These are phyloP conservation scores for Aspergillus mulundensis DNA, from an alignment of 495 filamentous ascomycete genomes.

Conservation along the genomic window DNA sequence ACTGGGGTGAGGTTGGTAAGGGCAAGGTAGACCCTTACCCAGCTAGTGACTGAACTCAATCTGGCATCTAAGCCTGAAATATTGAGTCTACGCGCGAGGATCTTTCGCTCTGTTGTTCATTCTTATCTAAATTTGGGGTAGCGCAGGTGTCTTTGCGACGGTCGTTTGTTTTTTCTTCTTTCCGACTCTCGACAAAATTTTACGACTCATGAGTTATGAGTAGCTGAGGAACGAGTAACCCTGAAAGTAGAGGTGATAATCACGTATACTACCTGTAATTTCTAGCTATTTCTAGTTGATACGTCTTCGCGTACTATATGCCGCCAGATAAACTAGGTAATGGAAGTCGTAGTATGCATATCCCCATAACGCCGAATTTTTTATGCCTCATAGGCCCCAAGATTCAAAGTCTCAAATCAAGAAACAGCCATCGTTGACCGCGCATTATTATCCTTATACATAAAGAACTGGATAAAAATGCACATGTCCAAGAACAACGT, in stretches of 20 bases:
- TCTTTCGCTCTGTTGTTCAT: no score
- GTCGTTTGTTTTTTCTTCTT: background rate
- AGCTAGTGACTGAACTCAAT: conserved; percentile 34
- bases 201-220: background rate
- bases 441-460: conserved; percentile 55
- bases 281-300: background rate
- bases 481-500: conserved; percentile 76
- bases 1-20: conserved; percentile 80
- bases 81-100: no score
- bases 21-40: conserved; percentile 68
- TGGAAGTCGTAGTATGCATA: background rate
- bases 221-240: background rate
- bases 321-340: background rate
- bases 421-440: background rate
- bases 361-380: background rate
- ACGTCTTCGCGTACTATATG: background rate
- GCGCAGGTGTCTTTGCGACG: background rate
- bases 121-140: background rate
- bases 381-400: background rate
- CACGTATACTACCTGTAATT: background rate
- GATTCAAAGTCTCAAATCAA: background rate
- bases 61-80: background rate
- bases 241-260: background rate
- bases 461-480: conserved; percentile 90
- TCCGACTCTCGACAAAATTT: background rate